phyloP scores from a whole-genome alignment of 805 yeast species.

The Kodamaea laetipori region DNA sequence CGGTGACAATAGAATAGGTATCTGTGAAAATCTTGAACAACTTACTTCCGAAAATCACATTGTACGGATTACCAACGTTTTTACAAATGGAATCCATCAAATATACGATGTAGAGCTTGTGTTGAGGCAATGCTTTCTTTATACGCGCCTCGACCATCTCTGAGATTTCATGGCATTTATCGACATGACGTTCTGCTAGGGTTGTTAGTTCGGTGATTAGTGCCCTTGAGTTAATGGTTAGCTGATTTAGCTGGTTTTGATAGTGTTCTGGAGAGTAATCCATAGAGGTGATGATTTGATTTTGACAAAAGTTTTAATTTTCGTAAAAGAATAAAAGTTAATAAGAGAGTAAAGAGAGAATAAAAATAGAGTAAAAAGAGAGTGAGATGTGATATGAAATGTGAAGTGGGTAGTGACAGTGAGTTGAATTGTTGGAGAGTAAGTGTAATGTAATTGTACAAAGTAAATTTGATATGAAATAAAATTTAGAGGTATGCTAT shows the following conservation, averaged over 20 bases:
- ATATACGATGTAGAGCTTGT: constrained; percentile 37
- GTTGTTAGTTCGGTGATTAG: constrained; percentile 42
- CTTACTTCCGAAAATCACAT: constrained; percentile 36
- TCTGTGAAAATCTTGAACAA: constrained; percentile 40
- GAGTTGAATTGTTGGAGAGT: background rate
- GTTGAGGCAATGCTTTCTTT: constrained; percentile 39
- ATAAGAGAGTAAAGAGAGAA: too few species aligned
- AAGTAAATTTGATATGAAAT: too few species aligned
- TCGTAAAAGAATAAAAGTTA: background rate
- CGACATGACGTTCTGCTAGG: constrained; percentile 37
- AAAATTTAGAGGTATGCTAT: too few species aligned
- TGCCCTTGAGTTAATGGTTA: constrained; percentile 41
- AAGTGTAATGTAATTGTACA: too few species aligned
- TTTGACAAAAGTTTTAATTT: background rate
- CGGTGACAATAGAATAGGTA: constrained; percentile 41
- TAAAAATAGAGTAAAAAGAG: too few species aligned
- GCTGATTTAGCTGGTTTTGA: constrained; percentile 33
- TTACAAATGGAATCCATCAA: constrained; percentile 45
- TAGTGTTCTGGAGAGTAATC: constrained; percentile 17
- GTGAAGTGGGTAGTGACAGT: background rate
- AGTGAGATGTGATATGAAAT: too few species aligned
- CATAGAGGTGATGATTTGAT: constrained; percentile 5
- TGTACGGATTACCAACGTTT: constrained; percentile 47
- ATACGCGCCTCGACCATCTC: constrained; percentile 39
- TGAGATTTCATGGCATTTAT: constrained; percentile 35